Base-by-base conservation (phyloP, 192 early-diverging fungal genomes). In the Coemansia sp. region DNA sequence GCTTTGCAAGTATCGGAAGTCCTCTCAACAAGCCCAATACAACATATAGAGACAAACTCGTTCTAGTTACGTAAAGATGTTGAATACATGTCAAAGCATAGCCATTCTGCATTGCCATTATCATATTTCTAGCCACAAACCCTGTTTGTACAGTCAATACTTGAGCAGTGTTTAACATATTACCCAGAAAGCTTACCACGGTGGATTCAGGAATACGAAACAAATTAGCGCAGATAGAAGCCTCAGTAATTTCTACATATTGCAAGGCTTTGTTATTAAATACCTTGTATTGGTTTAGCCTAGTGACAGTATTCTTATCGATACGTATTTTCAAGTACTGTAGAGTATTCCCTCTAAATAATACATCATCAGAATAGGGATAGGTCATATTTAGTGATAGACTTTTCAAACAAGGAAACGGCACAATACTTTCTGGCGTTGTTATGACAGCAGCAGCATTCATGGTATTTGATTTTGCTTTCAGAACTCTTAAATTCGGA, bases 281-380 rank as follows among this genome's bases (percentile, higher is more conserved):
- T 22, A 24, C 61, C 22, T 20, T n/a, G 2, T 24, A 20, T 5
- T 22, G 1, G 2, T 24, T 40, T 20, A 62, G 20, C 38, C 9
- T 62, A 3, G 18, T 62, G 0, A 41, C 38, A 7, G 20, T 41
- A 41, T 24, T 38, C 7, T 34, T 5, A 8, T 62, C 38, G 24
- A 62, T 22, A 41, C 5, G 11, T n/a, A 41, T 41, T 20, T 24
- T 24, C n/a, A 69, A 29, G 38, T n/a, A n/a, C 16, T 61, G 55
- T 9, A 69, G 29, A 6, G 57, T 61, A 27, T 68, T 69, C 12
- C 67, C 67, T 16, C 67, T 34, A 18, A 69, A 69, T 27, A 69
- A 39, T 13, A 60, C 57, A 61, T 69, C 24, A 39, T 69, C 55
- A 1, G 39, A 38, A 15, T 41, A 69, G 8, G 40, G 40, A 18